Percentiles rank a stretch among this genome's conserved stretches.
These are phyloP conservation scores for Basipetospora chlamydospora DNA, from an alignment of 2,329 filamentous ascomycete species.

Conservation along the genomic window DNA sequence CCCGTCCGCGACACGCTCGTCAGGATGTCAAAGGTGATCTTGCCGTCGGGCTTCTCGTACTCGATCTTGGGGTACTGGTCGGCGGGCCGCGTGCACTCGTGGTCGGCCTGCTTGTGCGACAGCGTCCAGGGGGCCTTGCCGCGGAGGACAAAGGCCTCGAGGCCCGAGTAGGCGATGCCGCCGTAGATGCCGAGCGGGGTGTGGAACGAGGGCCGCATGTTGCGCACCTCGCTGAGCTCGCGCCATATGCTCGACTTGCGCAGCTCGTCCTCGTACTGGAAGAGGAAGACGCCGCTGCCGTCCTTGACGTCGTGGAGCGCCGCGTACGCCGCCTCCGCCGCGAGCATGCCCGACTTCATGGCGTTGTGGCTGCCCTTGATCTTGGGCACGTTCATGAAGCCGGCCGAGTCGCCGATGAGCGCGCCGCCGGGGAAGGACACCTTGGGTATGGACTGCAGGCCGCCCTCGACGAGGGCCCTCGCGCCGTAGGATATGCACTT, in stretches of 20 bases:
- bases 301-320: constrained; percentile 48
- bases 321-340: constrained; percentile 75
- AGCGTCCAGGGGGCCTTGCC: constrained; percentile 86
- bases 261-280: constrained; percentile 82
- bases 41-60: constrained; percentile 91
- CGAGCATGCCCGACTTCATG: constrained; percentile 95
- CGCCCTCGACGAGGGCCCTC: constrained; percentile 80
- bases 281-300: constrained; percentile 77
- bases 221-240: constrained; percentile 87
- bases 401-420: constrained; percentile 88
- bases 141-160: constrained; percentile 79
- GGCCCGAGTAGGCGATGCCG: constrained; percentile 79
- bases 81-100: constrained; percentile 64
- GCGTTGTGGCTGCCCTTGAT: constrained; percentile 97
- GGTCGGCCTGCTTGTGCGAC: constrained; percentile 66
- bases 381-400: constrained; percentile 95
- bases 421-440: constrained; percentile 92
- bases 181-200: constrained; percentile 75
- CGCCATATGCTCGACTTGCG: constrained; percentile 83
- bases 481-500: constrained; percentile 97
- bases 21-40: constrained; percentile 89
- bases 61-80: constrained; percentile 77
- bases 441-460: constrained; percentile 95
- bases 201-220: constrained; percentile 95
- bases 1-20: constrained; percentile 91